Evolutionary conservation across 1,139 yeast species (phyloP).

Genomic region (Taphrina communis): DNA sequence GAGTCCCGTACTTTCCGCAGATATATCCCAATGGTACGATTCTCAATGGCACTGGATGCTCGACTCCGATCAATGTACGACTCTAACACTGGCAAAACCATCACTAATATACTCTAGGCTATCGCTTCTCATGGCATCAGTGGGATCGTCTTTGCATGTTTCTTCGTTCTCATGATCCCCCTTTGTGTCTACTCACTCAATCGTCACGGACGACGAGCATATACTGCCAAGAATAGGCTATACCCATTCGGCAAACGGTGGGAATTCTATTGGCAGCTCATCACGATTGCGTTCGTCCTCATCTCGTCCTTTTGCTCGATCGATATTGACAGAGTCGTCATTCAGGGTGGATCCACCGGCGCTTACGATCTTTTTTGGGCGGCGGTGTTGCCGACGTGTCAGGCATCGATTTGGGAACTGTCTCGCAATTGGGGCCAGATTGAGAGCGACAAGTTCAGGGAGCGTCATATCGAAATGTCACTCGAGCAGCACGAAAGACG

Average conservation of each 20-base stretch:
- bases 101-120: not conserved
- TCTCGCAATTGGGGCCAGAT: conserved; percentile 39
- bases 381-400: conserved; percentile 28
- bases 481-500: conserved; percentile 32
- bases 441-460: conserved; percentile 31
- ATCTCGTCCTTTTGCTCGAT: conserved; percentile 32
- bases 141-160: conserved; percentile 34
- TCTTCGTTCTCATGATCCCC: conserved; percentile 32
- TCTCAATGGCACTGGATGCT: conserved; percentile 35
- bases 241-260: conserved; percentile 39
- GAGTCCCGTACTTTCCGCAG: conserved; percentile 29
- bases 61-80: conserved; percentile 26
- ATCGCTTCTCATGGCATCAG: conserved; percentile 38
- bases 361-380: conserved; percentile 34
- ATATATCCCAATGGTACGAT: conserved; percentile 40
- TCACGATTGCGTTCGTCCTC: conserved; percentile 27
- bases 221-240: conserved; percentile 24
- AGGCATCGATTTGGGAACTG: conserved; percentile 38
- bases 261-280: conserved; percentile 39
- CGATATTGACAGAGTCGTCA: conserved; percentile 36
- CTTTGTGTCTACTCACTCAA: conserved; percentile 21
- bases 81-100: not conserved
- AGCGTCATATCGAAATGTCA: conserved; percentile 23
- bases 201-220: conserved; percentile 37
- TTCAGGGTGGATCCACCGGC: conserved; percentile 26